These are phyloP conservation scores for Ustanciosporium gigantosporum DNA, from an alignment of 1,284 basidiomycete species.

Conservation along the genomic window DNA sequence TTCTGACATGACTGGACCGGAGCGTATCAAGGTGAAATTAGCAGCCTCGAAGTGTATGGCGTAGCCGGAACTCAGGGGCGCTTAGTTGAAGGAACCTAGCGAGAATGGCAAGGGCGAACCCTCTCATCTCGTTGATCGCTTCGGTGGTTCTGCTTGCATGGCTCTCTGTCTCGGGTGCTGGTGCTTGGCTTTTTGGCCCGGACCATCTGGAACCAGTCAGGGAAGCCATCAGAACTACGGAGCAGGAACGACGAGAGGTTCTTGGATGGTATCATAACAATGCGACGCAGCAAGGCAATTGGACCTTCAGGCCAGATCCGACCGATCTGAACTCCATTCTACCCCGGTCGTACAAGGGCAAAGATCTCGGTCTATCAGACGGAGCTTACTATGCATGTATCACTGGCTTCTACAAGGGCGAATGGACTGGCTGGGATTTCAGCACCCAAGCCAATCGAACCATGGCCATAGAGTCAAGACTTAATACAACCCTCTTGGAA, in stretches of 20 bases:
- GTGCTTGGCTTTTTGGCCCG: constrained; percentile 14
- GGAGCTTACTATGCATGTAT: constrained; percentile 24
- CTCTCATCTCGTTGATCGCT: too few species aligned
- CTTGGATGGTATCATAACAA: constrained; percentile 29
- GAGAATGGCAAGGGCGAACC: too few species aligned
- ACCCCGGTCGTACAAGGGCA: constrained; percentile 6
- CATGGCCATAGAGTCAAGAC: constrained; percentile 12
- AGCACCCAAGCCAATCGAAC: constrained; percentile 14
- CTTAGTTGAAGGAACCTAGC: too few species aligned
- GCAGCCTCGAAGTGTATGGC: too few species aligned
- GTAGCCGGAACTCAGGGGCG: too few species aligned
- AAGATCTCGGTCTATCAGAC: constrained; percentile 7
- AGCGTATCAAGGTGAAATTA: too few species aligned
- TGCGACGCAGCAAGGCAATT: constrained; percentile 21
- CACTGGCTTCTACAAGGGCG: constrained; percentile 33
- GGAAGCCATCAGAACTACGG: constrained; percentile 10
- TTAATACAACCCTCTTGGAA: constrained; percentile 7
- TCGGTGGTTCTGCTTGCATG: too few species aligned
- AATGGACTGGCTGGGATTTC: constrained; percentile 33
- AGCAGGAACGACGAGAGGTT: constrained; percentile 14
- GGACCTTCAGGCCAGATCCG: constrained; percentile 22
- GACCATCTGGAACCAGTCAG: constrained; percentile 26
- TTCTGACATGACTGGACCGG: too few species aligned
- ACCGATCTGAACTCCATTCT: constrained; percentile 8
- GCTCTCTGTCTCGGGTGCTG: too few species aligned